phyloP scores from a whole-genome alignment of 2,329 filamentous ascomycete genomes.

The Aspergillus oerlinghausenensis region DNA sequence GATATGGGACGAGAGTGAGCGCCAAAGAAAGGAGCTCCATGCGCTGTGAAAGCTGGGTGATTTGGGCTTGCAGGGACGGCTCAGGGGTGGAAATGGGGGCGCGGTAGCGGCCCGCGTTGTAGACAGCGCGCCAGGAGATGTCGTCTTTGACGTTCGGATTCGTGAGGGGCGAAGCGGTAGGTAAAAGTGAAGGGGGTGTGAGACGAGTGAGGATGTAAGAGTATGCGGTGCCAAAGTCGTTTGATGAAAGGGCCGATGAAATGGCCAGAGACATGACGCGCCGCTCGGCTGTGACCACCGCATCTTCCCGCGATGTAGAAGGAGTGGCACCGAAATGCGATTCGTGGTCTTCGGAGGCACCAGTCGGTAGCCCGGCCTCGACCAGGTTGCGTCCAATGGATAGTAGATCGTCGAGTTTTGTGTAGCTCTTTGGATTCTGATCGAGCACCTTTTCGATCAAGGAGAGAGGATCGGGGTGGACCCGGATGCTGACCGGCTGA shows the following conservation, averaged over 20 bases:
- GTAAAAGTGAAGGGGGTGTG: slow-evolving; percentile 31
- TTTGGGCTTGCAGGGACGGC: slow-evolving; percentile 36
- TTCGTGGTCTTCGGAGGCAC: slow-evolving; percentile 17
- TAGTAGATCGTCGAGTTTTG: slow-evolving; percentile 60
- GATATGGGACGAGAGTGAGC: slow-evolving; percentile 54
- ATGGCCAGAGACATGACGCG: slow-evolving; percentile 46
- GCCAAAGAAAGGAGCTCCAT: slow-evolving; percentile 62
- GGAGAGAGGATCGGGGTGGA: slow-evolving; percentile 55
- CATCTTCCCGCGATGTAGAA: slow-evolving; percentile 20
- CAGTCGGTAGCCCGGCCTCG: slow-evolving; percentile 38
- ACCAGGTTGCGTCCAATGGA: slow-evolving; percentile 58
- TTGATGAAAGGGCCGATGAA: slow-evolving; percentile 38
- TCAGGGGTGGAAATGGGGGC: slow-evolving; percentile 24
- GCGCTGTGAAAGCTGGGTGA: slow-evolving; percentile 57
- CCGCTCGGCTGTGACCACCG: slow-evolving; percentile 38
- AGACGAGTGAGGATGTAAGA: slow-evolving; percentile 62
- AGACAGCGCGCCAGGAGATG: slow-evolving; percentile 61
- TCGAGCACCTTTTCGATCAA: slow-evolving; percentile 57
- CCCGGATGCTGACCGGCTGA: slow-evolving; percentile 62
- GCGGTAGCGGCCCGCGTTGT: slow-evolving; percentile 56
- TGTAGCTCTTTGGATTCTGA: slow-evolving; percentile 59
- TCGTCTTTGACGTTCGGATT: slow-evolving; percentile 45
- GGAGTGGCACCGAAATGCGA: slow-evolving; percentile 14
- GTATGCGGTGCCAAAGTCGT: slow-evolving; percentile 58
- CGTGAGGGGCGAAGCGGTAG: slow-evolving; percentile 23